These are phyloP conservation scores for Hydnomerulius pinastri DNA, from an alignment of 768 basidiomycete species.

Conservation along the genomic window DNA sequence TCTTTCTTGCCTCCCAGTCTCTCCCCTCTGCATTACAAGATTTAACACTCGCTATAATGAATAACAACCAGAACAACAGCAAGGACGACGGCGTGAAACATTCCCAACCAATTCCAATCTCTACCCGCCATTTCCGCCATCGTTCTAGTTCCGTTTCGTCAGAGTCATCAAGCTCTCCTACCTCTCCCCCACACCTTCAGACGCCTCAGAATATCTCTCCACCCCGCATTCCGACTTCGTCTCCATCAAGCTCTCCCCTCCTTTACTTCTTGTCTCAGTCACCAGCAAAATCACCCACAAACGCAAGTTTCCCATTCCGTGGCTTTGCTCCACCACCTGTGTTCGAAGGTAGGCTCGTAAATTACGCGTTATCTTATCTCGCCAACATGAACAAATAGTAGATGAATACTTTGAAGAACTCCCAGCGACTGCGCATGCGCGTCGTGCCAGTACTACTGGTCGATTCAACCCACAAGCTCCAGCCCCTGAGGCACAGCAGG, in stretches of 20 bases:
- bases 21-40: constrained; percentile 5
- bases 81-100: constrained; percentile 41
- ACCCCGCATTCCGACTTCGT: constrained; percentile 47
- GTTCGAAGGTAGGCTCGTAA: constrained; percentile 54
- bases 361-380: neutral
- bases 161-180: constrained; percentile 53
- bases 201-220: constrained; percentile 48
- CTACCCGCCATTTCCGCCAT: constrained; percentile 43
- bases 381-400: constrained; percentile 12
- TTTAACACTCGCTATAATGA: constrained; percentile 18
- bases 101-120: constrained; percentile 69
- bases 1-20: constrained; percentile 2
- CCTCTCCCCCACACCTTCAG: constrained; percentile 51
- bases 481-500: constrained; percentile 49
- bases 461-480: constrained; percentile 53
- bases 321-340: constrained; percentile 51
- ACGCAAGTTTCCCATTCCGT: constrained; percentile 66
- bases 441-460: constrained; percentile 60
- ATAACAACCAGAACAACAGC: neutral
- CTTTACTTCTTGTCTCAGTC: constrained; percentile 67
- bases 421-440: constrained; percentile 48
- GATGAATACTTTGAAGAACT: constrained; percentile 46
- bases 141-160: constrained; percentile 70
- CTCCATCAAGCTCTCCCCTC: constrained; percentile 69
- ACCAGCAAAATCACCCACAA: constrained; percentile 51